Percentiles rank a stretch among this genome's conserved stretches.
phyloP scores from a whole-genome alignment of 2,329 filamentous ascomycete species.

The Cladosporium sp. region DNA sequence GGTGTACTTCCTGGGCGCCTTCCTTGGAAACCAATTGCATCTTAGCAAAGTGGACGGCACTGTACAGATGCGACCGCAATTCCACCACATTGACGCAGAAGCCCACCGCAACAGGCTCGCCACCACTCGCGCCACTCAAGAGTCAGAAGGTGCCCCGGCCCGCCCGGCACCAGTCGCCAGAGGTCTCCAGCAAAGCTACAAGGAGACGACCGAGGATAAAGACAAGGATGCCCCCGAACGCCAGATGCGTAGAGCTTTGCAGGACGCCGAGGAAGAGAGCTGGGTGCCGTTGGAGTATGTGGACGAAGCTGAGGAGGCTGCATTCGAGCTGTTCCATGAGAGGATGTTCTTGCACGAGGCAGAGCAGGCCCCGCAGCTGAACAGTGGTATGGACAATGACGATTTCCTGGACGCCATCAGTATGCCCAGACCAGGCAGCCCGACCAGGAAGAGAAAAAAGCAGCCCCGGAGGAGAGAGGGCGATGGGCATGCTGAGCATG shows the following conservation, averaged over 20 bases:
- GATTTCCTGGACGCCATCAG: constrained; percentile 65
- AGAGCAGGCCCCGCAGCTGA: constrained; percentile 49
- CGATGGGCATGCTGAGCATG: constrained; percentile 2
- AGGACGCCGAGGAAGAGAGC: constrained; percentile 74
- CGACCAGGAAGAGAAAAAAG: constrained; percentile 40
- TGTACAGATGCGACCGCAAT: constrained; percentile 85
- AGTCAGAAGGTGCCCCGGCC: constrained; percentile 41
- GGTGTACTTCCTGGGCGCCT: constrained; percentile 87
- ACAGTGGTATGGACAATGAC: constrained; percentile 57
- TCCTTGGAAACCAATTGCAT: constrained; percentile 80
- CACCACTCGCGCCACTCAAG: constrained; percentile 43
- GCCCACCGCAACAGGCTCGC: constrained; percentile 66
- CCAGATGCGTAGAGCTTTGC: constrained; percentile 64
- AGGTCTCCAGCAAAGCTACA: constrained; percentile 29
- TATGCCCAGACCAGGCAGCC: constrained; percentile 46
- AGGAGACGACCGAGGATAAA: constrained; percentile 55
- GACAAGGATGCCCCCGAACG: constrained; percentile 68
- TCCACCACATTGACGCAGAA: constrained; percentile 86
- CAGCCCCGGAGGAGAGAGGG: constrained; percentile 27
- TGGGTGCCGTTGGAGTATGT: constrained; percentile 81
- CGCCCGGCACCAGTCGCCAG: constrained; percentile 42
- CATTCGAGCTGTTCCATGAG: constrained; percentile 74
- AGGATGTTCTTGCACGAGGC: constrained; percentile 62
- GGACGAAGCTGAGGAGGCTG: constrained; percentile 73
- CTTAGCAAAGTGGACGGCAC: constrained; percentile 80